These are phyloP conservation scores for Lichenothelia convexa DNA, from an alignment of 495 filamentous ascomycete species.

Conservation along the genomic window DNA sequence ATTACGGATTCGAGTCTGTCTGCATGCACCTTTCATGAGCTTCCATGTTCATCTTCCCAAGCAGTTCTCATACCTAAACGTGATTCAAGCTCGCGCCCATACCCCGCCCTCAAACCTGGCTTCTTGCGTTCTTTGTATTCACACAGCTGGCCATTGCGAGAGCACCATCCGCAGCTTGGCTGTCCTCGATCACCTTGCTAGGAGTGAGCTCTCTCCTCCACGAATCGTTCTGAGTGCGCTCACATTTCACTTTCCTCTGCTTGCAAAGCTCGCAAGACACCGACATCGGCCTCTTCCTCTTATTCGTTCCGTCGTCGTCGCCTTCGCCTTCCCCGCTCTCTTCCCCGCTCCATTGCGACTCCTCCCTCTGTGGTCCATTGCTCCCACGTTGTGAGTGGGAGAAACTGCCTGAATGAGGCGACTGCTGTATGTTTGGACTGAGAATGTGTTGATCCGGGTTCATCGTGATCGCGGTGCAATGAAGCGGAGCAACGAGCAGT, in stretches of 20 bases:
- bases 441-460: no score
- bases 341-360: conserved; percentile 11
- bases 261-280: conserved; percentile 67
- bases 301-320: conserved; percentile 23
- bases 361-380: neutral
- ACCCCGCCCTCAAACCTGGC: conserved; percentile 66
- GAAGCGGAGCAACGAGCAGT: no score
- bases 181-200: conserved; percentile 44
- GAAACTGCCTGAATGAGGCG: no score
- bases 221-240: neutral
- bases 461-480: no score
- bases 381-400: no score
- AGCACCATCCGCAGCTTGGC: conserved; percentile 78
- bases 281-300: conserved; percentile 34
- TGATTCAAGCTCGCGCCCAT: conserved; percentile 74
- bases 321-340: conserved; percentile 15
- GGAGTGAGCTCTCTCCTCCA: conserved; percentile 37
- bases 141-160: conserved; percentile 55
- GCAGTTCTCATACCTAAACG: conserved; percentile 31
- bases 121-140: conserved; percentile 80
- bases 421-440: no score
- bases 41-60: no score
- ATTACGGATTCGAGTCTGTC: neutral
- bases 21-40: neutral
- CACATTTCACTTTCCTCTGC: conserved; percentile 48